These are phyloP conservation scores for Globisporangium paddicum DNA, from an alignment of 352 stramenopile genomes.

Conservation along the genomic window DNA sequence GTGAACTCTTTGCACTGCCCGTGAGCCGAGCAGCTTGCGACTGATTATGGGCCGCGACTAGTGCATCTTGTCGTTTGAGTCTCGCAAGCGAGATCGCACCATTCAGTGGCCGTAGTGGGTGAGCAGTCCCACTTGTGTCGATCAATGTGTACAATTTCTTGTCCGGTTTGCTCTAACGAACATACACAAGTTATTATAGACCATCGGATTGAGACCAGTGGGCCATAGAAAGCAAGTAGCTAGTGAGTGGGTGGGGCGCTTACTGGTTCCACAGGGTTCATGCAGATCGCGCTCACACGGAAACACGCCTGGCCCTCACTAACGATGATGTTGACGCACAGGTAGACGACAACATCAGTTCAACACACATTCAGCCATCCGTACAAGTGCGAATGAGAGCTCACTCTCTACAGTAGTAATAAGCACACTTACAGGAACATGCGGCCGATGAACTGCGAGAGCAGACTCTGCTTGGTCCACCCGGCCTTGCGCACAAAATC, in stretches of 20 bases:
- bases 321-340: not conserved
- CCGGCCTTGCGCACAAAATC: constrained; percentile 71
- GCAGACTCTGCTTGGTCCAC: constrained; percentile 63
- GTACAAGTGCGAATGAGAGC: not conserved
- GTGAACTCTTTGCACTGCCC: constrained; percentile 8
- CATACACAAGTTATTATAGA: not conserved
- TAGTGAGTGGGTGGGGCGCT: not conserved
- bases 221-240: not conserved
- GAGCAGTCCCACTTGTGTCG: constrained; percentile 44
- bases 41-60: constrained; percentile 6
- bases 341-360: not conserved
- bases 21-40: constrained; percentile 6
- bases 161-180: constrained; percentile 41
- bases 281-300: constrained; percentile 38
- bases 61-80: constrained; percentile 30
- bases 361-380: not conserved
- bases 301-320: constrained; percentile 47
- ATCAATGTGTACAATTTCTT: constrained; percentile 52
- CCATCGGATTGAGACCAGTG: not conserved
- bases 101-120: constrained; percentile 44
- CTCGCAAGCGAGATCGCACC: constrained; percentile 45
- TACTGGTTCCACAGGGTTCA: constrained; percentile 45
- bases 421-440: constrained; percentile 41
- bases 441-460: constrained; percentile 71
- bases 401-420: no score